Conservation (phyloP, 139 green algal species). For the Nannochloris sp. region DNA sequence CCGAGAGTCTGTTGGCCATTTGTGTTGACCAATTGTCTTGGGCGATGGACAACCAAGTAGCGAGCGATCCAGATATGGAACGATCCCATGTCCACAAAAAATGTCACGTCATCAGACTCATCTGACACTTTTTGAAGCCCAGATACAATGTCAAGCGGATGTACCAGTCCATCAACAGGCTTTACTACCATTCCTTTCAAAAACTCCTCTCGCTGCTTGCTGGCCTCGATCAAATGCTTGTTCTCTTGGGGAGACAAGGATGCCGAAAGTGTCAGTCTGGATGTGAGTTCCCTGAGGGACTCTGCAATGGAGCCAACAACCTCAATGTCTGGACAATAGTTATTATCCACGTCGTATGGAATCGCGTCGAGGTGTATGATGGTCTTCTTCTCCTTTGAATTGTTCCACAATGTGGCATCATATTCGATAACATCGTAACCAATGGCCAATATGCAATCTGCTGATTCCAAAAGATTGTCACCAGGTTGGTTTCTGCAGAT, state of each 20-base stretch:
- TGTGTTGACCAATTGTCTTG: constrained; percentile 13
- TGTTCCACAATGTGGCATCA: constrained; percentile 10
- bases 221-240: background rate
- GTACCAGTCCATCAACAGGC: background rate
- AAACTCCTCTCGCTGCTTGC: background rate
- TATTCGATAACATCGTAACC: constrained; percentile 16
- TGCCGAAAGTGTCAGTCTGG: background rate
- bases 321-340: constrained; percentile 10
- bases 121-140: background rate
- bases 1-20: constrained; percentile 17
- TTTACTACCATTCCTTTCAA: background rate
- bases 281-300: background rate
- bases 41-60: constrained; percentile 9
- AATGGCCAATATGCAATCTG: constrained; percentile 5
- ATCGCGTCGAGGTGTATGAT: constrained; percentile 13
- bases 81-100: constrained; percentile 11
- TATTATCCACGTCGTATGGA: constrained; percentile 12
- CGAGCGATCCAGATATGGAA: constrained; percentile 11
- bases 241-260: background rate
- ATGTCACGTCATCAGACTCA: constrained; percentile 1
- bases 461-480: constrained; percentile 13
- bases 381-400: background rate
- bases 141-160: background rate
- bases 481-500: constrained; percentile 7
- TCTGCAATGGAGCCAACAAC: constrained; percentile 13